phyloP scores from a whole-genome alignment of 257 asterid genomes.

The Salvia miltiorrhiza region DNA sequence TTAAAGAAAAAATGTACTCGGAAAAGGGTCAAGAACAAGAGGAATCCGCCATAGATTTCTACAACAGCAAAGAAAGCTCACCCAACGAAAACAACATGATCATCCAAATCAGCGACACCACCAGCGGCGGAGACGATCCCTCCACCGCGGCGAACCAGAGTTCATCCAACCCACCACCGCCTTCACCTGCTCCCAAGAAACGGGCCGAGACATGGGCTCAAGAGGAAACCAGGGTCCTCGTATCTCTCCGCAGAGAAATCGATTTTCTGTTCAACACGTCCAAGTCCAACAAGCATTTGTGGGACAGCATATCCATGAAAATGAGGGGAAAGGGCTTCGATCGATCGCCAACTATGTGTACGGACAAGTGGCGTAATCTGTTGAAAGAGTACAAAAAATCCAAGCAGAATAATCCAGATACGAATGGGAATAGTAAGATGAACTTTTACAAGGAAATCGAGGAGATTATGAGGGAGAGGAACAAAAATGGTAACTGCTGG shows the following conservation, averaged over 20 bases:
- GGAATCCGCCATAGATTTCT: constrained; percentile 33
- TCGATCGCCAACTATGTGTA: constrained; percentile 90
- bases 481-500: constrained; percentile 43
- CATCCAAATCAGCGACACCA: constrained; percentile 38
- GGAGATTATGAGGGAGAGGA: constrained; percentile 63
- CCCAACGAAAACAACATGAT: constrained; percentile 37
- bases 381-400: constrained; percentile 81
- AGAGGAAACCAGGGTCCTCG: constrained; percentile 74
- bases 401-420: constrained; percentile 50
- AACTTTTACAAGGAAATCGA: constrained; percentile 70
- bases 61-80: constrained; percentile 26
- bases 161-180: constrained; percentile 15
- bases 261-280: constrained; percentile 77
- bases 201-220: constrained; percentile 93
- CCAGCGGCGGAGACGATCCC: constrained; percentile 35
- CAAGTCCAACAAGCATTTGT: constrained; percentile 79
- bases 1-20: constrained; percentile 24
- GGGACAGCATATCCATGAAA: constrained; percentile 81
- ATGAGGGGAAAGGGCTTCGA: constrained; percentile 93
- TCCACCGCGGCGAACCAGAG: constrained; percentile 27
- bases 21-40: constrained; percentile 32
- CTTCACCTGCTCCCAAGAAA: constrained; percentile 59
- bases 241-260: constrained; percentile 64
- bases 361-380: constrained; percentile 94
- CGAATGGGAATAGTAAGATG: constrained; percentile 55